Evolutionary conservation across 306 rosid species (phyloP), one percentile per base, ranked within the genome.

Genomic region (Cucurbita ficifolia): DNA sequence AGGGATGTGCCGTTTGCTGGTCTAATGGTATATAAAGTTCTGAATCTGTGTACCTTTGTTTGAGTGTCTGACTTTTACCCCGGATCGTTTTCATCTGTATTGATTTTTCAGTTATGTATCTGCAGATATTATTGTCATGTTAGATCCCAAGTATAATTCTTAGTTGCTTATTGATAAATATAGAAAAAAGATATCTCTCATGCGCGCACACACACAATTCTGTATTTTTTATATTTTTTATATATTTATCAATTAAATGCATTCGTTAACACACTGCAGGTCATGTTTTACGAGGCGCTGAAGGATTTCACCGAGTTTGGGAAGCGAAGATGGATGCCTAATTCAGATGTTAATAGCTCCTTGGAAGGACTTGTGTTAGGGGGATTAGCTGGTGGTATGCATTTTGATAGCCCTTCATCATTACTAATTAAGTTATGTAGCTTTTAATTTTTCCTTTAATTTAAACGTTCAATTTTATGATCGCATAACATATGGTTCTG

Each of bases 1-100:
- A 85, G 97, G 84, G 97, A 92, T 80, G 90, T 92, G 77, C 97
- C 97, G 36, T 92, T 89, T 79, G 96, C 97, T 33, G 96, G 97
- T 75, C 79, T 92, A 56, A 92, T 92, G 97, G 96, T 92, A 85
- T 22, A 46, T 24, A 24, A 24, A 14, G 5, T 67, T 69, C 9
- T 7, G 42, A 48, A 24, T 12, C 18, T 68, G 1, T 24, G 13
- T 65, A 10, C 54, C 1, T 11, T 45, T 22, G 36, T 42, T 65
- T 39, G 17, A 63, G 29, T 40, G 50, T 4, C 5, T 40, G 50
- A 6, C 70, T 17, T n/a, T 39, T 9, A 10, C 29, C 8, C 10
- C 45, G 38, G 54, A 65, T 42, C 5, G 8, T 11, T 43, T 18
- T 42, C 11, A 10, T 65, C 52, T 43, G 9, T 19, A 65, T 65